Conservation (phyloP, 208 protist species). For the Trypanosoma melophagium region DNA sequence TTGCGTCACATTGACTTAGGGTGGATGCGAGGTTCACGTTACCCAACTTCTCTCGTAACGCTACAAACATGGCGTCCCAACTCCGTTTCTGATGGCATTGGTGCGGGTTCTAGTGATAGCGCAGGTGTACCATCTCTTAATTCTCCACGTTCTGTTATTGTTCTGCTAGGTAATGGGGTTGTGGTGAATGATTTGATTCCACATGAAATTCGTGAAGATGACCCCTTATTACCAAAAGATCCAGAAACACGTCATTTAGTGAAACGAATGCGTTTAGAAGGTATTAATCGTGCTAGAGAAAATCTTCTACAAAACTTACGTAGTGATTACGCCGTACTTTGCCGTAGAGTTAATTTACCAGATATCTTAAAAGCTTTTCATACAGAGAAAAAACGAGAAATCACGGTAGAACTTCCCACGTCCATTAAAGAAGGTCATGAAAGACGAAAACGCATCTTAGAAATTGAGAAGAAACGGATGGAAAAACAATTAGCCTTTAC, state of each 20-base stretch:
- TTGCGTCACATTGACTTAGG: conserved; percentile 53
- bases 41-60: conserved; percentile 35
- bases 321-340: conserved; percentile 58
- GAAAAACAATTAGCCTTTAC: conserved; percentile 49
- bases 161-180: conserved; percentile 73
- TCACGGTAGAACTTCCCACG: conserved; percentile 31
- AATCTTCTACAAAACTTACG: conserved; percentile 36
- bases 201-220: conserved; percentile 19
- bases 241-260: conserved; percentile 39
- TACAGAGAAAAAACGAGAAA: conserved; percentile 11
- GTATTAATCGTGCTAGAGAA: conserved; percentile 27
- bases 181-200: conserved; percentile 44
- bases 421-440: conserved; percentile 51
- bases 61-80: conserved; percentile 31
- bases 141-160: conserved; percentile 81
- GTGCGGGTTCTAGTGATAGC: background rate
- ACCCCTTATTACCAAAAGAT: conserved; percentile 29
- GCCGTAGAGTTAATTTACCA: conserved; percentile 34
- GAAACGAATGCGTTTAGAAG: conserved; percentile 39
- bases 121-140: conserved; percentile 36
- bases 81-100: too few relatives aligned
- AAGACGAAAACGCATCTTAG: conserved; percentile 53
- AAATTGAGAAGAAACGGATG: conserved; percentile 49
- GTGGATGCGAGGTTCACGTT: conserved; percentile 59
- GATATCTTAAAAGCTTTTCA: conserved; percentile 49